Base-by-base conservation (phyloP, 306 rosid genomes). In the Prunus mira region DNA sequence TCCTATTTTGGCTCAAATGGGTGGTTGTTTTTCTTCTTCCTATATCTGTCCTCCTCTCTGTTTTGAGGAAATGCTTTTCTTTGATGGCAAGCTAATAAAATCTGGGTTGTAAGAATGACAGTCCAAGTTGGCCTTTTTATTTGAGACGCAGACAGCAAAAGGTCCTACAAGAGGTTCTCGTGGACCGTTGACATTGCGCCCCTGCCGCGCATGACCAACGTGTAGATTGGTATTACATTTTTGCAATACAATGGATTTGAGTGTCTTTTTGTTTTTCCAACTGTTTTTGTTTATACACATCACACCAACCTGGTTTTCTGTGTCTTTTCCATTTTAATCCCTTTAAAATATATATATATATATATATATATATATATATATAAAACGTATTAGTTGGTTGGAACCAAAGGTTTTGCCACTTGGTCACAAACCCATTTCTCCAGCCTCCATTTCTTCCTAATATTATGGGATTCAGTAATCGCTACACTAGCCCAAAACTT, bases 111-210 rank as follows among this genome's bases (percentile, higher is more conserved):
- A 55, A 12, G 25, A 58, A 9, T 4, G 3, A 67, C 43, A 63
- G 78, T 69, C 19, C 58, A 6, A 72, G 50, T 68, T 72, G 45
- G 78, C 67, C 69, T 25, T 50, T 78, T 76, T 76, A 78, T 78
- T 15, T 13, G 56, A 28, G 74, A 63, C 17, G 71, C 22, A 19
- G 3, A 52, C 28, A 30, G 75, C 73, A 4, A 38, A 10, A n/a
- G 49, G 64, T 71, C 65, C 9, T 32, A 54, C 32, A 6, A 22
- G 20, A n/a, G 51, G 9, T 20, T 19, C 18, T 64, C 25, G 76
- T 65, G 80, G 83, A 87, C 72, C 81, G 76, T 91, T 93, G 93
- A 91, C 98, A 25, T 79, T 82, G 67, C 43, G 46, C 71, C 30
- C 1, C 15, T 17, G n/a, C 73, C 6, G 11, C 61, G 79, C 80